Evolutionary conservation across 2,329 filamentous ascomycete species (phyloP).

Genomic region (Phaeoacremonium minimum): DNA sequence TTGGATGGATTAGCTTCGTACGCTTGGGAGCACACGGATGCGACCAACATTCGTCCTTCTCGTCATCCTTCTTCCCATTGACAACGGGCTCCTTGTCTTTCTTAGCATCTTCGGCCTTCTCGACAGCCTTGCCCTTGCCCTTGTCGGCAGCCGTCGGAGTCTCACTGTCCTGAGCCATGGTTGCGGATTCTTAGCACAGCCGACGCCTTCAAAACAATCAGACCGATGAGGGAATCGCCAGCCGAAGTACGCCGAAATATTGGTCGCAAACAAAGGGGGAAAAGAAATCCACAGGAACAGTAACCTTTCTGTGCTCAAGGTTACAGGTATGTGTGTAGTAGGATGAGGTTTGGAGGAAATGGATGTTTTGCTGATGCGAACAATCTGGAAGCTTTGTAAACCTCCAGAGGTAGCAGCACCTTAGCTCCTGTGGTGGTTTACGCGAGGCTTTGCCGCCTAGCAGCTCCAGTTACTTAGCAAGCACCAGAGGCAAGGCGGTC

Average conservation of each 20-base stretch:
- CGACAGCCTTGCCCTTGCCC: slow-evolving; percentile 89
- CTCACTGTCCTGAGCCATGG: slow-evolving; percentile 92
- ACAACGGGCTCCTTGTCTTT: slow-evolving; percentile 61
- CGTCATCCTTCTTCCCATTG: slow-evolving; percentile 77
- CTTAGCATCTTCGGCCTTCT: slow-evolving; percentile 55
- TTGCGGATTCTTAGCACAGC: slow-evolving; percentile 9
- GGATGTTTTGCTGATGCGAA: slow-evolving; percentile 10
- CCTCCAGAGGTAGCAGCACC: slow-evolving; percentile 10
- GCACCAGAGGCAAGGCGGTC: slow-evolving; percentile 8
- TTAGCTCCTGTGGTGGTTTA: slow-evolving; percentile 16
- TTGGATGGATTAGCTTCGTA: slow-evolving; percentile 28
- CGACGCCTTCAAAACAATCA: background rate
- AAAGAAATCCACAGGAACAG: too few relatives aligned
- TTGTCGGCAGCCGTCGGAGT: slow-evolving; percentile 82
- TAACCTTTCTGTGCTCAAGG: too few relatives aligned
- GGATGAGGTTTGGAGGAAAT: background rate
- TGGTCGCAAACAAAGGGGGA: too few relatives aligned
- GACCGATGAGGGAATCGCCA: background rate
- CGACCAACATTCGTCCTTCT: slow-evolving; percentile 45
- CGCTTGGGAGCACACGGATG: slow-evolving; percentile 11
- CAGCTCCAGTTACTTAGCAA: too few relatives aligned
- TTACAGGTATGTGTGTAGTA: too few relatives aligned
- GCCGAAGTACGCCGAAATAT: too few relatives aligned
- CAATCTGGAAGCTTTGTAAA: slow-evolving; percentile 11
- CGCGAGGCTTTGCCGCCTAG: slow-evolving; percentile 32